Percentiles rank a stretch among this genome's conserved stretches.
These are phyloP conservation scores for Mortierella sp. DNA, from an alignment of 371 early-diverging fungal genomes.

Conservation along the genomic window DNA sequence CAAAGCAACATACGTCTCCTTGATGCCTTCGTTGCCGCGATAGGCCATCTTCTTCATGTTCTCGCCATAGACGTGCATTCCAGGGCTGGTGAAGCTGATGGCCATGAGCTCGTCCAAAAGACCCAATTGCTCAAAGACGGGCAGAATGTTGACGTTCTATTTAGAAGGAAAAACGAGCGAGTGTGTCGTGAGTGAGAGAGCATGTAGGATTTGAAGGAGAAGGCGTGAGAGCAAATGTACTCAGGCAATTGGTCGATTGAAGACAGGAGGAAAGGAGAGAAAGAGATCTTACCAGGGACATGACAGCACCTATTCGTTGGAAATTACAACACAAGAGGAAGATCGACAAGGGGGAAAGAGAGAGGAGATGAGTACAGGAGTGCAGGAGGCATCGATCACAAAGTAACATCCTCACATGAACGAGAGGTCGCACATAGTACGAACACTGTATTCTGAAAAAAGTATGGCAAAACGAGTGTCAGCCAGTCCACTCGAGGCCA, in stretches of 20 bases:
- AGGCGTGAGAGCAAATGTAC: not conserved
- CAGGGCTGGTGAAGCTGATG: constrained; percentile 26
- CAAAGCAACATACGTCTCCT: constrained; percentile 9
- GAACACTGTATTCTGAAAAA: not conserved
- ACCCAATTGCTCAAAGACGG: constrained; percentile 39
- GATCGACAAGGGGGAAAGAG: not conserved
- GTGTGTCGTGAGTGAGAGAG: not conserved
- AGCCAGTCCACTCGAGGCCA: too few species aligned
- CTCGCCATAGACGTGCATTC: constrained; percentile 29
- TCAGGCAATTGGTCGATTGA: not conserved
- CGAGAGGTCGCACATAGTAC: not conserved
- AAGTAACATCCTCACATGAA: not conserved
- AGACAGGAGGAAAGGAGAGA: not conserved
- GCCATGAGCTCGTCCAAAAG: constrained; percentile 37
- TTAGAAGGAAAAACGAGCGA: not conserved
- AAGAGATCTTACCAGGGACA: constrained; percentile 15
- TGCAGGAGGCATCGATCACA: too few species aligned
- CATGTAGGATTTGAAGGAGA: not conserved
- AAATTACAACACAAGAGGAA: not conserved
- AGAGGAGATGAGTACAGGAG: not conserved
- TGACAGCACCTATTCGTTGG: constrained; percentile 21
- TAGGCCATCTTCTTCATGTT: constrained; percentile 19
- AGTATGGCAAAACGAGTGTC: not conserved
- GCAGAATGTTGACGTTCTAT: constrained; percentile 37
- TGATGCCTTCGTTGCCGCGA: constrained; percentile 25